phyloP scores from a whole-genome alignment of 2,329 filamentous ascomycete genomes.

The Colletotrichum endophyticum region DNA sequence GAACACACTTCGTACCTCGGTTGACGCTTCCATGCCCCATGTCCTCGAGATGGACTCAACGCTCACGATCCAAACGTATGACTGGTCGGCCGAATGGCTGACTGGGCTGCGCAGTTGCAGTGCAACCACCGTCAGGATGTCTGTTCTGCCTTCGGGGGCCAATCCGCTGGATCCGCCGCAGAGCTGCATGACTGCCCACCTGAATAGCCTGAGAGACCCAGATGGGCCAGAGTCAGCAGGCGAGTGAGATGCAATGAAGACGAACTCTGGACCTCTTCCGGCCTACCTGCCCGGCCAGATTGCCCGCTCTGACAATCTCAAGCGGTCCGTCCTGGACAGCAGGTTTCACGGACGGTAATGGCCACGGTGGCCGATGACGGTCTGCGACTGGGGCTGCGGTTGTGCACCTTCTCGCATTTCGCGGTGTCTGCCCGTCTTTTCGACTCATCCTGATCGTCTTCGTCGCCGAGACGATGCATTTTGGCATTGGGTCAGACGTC shows the following conservation, averaged over 20 bases:
- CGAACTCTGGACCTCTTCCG: not conserved
- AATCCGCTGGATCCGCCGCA: slow-evolving; percentile 13
- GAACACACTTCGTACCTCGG: not conserved
- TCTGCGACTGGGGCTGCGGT: not conserved
- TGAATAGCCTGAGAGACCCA: slow-evolving; percentile 13
- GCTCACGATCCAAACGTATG: not conserved
- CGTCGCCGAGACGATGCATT: not conserved
- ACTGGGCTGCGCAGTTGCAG: not conserved
- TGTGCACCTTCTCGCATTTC: not conserved
- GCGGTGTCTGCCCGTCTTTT: not conserved
- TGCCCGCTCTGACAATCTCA: not conserved
- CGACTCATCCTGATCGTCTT: not conserved
- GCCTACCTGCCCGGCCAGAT: not conserved
- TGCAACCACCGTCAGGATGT: not conserved
- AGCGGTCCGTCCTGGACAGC: not conserved
- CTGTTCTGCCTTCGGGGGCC: not conserved
- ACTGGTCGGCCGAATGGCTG: not conserved
- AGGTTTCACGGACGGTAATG: not conserved
- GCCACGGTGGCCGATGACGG: not conserved
- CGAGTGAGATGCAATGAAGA: not conserved
- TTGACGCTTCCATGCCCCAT: not conserved
- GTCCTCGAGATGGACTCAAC: not conserved
- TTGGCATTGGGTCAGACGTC: not conserved
- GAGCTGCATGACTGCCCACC: slow-evolving; percentile 13
- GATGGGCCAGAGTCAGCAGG: not conserved